Conservation (phyloP, 78 protist species). For the Isochrysis galbana region DNA sequence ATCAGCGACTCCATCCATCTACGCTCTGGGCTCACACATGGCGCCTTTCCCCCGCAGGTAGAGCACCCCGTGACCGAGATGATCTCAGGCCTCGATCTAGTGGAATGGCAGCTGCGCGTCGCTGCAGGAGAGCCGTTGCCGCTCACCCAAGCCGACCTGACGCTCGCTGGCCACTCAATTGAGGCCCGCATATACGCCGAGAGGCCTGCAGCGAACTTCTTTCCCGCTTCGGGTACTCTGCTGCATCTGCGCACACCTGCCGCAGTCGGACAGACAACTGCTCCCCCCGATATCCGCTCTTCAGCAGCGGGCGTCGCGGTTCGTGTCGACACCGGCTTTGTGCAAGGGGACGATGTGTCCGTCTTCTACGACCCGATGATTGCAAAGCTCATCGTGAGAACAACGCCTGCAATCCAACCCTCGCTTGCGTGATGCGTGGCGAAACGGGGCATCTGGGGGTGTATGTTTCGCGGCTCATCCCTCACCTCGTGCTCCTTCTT, state of each 20-base stretch:
- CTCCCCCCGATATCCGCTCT: not conserved
- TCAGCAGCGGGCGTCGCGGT: not conserved
- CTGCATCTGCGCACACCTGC: slow-evolving; percentile 45
- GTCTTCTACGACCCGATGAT: slow-evolving; percentile 98
- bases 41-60: slow-evolving; percentile 46
- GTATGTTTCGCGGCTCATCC: no score
- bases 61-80: slow-evolving; percentile 97
- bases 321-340: slow-evolving; percentile 55
- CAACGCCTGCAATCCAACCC: no score
- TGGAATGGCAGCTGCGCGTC: slow-evolving; percentile 71
- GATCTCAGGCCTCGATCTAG: slow-evolving; percentile 65
- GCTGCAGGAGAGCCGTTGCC: slow-evolving; percentile 79
- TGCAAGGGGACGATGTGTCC: slow-evolving; percentile 42
- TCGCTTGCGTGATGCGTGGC: no score
- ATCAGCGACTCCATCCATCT: not conserved
- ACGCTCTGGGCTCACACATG: no score
- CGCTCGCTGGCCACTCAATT: slow-evolving; percentile 86
- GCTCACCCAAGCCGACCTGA: slow-evolving; percentile 73
- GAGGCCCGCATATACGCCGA: slow-evolving; percentile 97
- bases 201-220: slow-evolving; percentile 81
- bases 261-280: not conserved
- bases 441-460: no score
- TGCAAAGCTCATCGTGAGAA: slow-evolving; percentile 85
- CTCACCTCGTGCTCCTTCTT: no score
- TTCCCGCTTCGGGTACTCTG: slow-evolving; percentile 85